A percentile compares a stretch with the other conserved stretches of the same genome.
Conservation (phyloP, 1,284 basidiomycete species). For the Apiotrichum gamsii region DNA sequence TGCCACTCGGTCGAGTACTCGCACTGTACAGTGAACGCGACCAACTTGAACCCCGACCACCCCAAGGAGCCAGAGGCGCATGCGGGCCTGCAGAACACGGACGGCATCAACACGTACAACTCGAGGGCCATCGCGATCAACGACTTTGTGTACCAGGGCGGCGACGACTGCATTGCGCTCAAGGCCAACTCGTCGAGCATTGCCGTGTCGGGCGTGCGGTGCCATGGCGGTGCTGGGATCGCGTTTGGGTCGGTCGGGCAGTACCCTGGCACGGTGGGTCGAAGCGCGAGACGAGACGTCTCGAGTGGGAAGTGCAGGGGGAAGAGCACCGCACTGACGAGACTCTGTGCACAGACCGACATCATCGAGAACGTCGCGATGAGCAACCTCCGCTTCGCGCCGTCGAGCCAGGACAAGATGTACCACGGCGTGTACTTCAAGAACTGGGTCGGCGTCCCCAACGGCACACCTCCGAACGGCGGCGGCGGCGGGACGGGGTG, state of each 20-base stretch:
- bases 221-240: constrained; percentile 60
- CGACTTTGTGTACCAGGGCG: constrained; percentile 41
- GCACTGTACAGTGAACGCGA: constrained; percentile 57
- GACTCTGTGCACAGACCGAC: constrained; percentile 52
- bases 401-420: constrained; percentile 15
- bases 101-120: constrained; percentile 53
- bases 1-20: constrained; percentile 50
- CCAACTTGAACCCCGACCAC: constrained; percentile 50
- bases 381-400: constrained; percentile 48
- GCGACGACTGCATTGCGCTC: constrained; percentile 63
- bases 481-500: constrained; percentile 58
- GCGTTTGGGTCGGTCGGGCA: constrained; percentile 61
- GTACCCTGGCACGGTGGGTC: constrained; percentile 53
- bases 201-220: constrained; percentile 53
- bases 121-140: constrained; percentile 53
- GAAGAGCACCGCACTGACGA: no score
- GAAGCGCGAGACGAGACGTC: no score
- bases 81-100: constrained; percentile 55
- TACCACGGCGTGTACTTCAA: constrained; percentile 57
- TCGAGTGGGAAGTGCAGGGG: no score
- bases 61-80: constrained; percentile 30
- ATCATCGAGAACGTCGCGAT: constrained; percentile 56
- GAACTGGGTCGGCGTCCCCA: constrained; percentile 55
- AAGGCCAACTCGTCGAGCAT: constrained; percentile 61
- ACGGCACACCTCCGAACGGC: constrained; percentile 57